Base-by-base conservation (phyloP, 306 rosid genomes). In the Rosa rugosa region DNA sequence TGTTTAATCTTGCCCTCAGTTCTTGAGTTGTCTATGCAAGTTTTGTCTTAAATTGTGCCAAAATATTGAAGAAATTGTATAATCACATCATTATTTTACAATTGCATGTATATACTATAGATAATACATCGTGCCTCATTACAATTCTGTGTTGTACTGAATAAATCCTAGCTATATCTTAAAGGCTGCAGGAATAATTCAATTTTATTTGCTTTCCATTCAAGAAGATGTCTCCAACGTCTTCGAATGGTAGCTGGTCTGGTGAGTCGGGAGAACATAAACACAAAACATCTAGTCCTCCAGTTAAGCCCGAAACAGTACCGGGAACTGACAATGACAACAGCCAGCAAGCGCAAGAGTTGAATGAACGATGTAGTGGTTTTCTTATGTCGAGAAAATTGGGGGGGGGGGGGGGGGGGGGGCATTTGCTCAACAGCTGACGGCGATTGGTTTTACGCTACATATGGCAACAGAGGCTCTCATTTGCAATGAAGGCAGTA, bases 241-340 rank as follows among this genome's bases (percentile, higher is more conserved):
- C 97, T 53, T 89, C 97, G 63, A 89, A 89, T 78, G 99, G 89
- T 80, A 96, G 99, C 88, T 96, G 98, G 91, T 96, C 98, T 62
- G 98, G 99, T 59, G 99, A 96, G 88, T 96, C 99, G 1, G 99
- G 91, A 80, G 98, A 92, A 75, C 98, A 91, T 75, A 96, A 91
- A 86, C 96, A 94, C 20, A 92, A 86, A 86, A 67, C 81, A 62
- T 83, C 89, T 75, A 90, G 80, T 88, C 84, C 81, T 22, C 76
- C 93, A 80, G 75, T 68, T 50, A 80, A 88, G 76, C 83, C 72
- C 44, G 99, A 93, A 81, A 69, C 86, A 14, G 90, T 96, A 57
- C 99, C 97, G 45, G 99, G 99, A 79, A 94, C 93, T 71, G 98
- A 96, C 53, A 91, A 85, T 84, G 99, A 96, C 82, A 96, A 91